phyloP scores from a whole-genome alignment of 257 asterid genomes.

The Asclepias syriaca region DNA sequence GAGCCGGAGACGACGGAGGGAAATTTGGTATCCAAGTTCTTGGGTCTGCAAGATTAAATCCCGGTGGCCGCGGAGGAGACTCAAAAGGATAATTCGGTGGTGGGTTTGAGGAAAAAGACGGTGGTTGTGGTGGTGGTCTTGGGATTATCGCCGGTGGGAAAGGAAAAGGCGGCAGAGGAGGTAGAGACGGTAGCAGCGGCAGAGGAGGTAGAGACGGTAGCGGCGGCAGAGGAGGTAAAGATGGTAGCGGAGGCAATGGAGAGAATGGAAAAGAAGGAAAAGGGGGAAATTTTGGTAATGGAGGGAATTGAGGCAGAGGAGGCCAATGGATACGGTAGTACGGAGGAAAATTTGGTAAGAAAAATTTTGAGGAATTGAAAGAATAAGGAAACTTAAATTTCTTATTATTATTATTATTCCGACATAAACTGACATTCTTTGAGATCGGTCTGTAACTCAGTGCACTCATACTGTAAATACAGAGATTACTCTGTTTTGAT shows the following conservation, averaged over 20 bases:
- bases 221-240: constrained; percentile 6
- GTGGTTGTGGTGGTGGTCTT: constrained; percentile 6
- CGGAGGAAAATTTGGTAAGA: constrained; percentile 26
- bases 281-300: constrained; percentile 17
- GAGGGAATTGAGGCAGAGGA: constrained; percentile 21
- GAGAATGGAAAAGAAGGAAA: constrained; percentile 15
- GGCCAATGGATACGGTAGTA: constrained; percentile 20
- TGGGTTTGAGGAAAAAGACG: background rate
- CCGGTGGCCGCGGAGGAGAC: constrained; percentile 14
- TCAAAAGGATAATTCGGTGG: constrained; percentile 12
- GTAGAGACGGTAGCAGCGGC: background rate
- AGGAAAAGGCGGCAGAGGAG: constrained; percentile 7
- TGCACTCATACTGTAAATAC: constrained; percentile 28
- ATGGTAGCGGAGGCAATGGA: constrained; percentile 9
- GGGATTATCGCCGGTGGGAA: constrained; percentile 7
- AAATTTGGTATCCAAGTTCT: constrained; percentile 23
- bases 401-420: constrained; percentile 5
- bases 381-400: constrained; percentile 5
- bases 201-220: constrained; percentile 9
- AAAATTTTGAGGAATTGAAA: constrained; percentile 24
- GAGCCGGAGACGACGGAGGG: constrained; percentile 22
- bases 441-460: constrained; percentile 21
- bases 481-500: constrained; percentile 25
- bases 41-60: constrained; percentile 17
- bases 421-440: constrained; percentile 26